Conservation (phyloP, 305 asterid genomes). For the Fraxinus paxiana region DNA sequence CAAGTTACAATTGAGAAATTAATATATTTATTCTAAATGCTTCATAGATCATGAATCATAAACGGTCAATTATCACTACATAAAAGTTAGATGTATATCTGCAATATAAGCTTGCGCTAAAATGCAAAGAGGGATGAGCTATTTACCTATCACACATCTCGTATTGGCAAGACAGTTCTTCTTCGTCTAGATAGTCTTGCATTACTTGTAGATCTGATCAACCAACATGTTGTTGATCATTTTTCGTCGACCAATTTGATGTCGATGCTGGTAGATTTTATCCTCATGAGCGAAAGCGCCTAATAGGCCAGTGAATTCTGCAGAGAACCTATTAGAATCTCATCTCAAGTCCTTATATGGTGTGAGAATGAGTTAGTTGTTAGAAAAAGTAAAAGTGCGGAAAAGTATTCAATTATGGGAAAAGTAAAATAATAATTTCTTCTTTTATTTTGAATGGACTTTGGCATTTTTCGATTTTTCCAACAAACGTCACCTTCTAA, state of each 20-base stretch:
- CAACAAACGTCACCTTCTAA: background rate
- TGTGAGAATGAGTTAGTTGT: background rate
- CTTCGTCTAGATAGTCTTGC: background rate
- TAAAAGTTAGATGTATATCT: no score
- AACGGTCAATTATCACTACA: background rate
- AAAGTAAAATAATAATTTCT: no score
- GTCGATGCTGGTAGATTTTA: background rate
- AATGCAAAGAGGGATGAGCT: background rate
- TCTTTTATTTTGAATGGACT: background rate
- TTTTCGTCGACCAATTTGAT: background rate
- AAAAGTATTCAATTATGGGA: background rate
- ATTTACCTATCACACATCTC: background rate
- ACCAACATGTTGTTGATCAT: background rate
- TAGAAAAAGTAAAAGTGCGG: no score
- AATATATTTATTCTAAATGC: no score
- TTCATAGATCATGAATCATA: background rate
- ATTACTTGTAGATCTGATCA: background rate
- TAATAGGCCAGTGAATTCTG: background rate
- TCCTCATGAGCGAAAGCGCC: no score
- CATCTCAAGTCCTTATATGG: background rate
- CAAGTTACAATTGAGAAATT: background rate
- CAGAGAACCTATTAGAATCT: background rate
- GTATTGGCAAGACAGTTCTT: background rate
- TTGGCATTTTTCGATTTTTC: background rate
- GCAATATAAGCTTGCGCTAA: background rate